Conservation (phyloP, 1,284 basidiomycete species). For the Mycena citricolor region DNA sequence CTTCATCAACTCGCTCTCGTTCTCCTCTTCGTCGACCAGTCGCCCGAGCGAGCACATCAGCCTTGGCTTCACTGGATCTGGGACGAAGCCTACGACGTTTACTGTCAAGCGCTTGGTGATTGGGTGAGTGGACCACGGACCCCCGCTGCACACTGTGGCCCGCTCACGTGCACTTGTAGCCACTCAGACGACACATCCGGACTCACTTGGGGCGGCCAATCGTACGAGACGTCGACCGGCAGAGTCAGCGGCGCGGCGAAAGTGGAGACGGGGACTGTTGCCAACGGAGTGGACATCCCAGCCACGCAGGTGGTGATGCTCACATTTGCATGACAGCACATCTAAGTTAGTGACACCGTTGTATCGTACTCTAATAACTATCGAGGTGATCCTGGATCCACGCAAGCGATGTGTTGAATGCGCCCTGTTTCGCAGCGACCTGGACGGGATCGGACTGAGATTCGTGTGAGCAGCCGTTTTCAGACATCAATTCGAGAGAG, state of each 20-base stretch:
- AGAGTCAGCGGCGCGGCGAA: slow-evolving; percentile 41
- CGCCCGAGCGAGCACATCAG: slow-evolving; percentile 47
- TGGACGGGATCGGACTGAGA: slow-evolving; percentile 22
- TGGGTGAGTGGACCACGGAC: slow-evolving; percentile 32
- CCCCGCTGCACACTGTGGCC: not conserved
- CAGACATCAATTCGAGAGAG: not conserved
- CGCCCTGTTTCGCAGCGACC: slow-evolving; percentile 25
- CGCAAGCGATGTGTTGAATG: slow-evolving; percentile 23
- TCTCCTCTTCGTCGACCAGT: slow-evolving; percentile 26
- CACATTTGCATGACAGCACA: slow-evolving; percentile 14
- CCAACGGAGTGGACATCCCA: slow-evolving; percentile 48
- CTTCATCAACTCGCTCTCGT: slow-evolving; percentile 58
- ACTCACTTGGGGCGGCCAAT: slow-evolving; percentile 64
- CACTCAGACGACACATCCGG: slow-evolving; percentile 57
- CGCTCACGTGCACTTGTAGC: slow-evolving; percentile 28
- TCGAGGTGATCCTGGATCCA: slow-evolving; percentile 21
- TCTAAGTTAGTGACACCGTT: too few relatives aligned
- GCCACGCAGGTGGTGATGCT: slow-evolving; percentile 56
- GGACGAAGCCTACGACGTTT: slow-evolving; percentile 28
- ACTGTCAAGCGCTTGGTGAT: slow-evolving; percentile 47
- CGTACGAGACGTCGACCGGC: slow-evolving; percentile 57
- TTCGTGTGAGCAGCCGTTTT: not conserved
- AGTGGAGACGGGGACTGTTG: slow-evolving; percentile 37
- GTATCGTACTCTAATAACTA: too few relatives aligned
- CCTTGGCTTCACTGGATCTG: slow-evolving; percentile 35